Base-by-base conservation (phyloP, 805 yeast genomes). In the Yarrowia alimentaria region DNA sequence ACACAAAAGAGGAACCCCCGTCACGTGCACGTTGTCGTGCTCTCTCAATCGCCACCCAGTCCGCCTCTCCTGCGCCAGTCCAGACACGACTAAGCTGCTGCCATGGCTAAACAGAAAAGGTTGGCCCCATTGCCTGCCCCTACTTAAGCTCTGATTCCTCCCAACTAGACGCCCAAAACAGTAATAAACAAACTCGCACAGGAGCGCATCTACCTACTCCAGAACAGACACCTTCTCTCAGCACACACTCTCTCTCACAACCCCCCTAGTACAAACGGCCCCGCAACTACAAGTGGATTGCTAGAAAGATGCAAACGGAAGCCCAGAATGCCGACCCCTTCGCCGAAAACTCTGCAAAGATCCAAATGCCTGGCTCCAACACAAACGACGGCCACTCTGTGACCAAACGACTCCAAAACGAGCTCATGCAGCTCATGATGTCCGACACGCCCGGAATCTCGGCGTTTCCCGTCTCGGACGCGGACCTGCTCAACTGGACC, bases 401-500 rank as follows among this genome's bases (percentile, higher is more conserved):
- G 31, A 68, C 77, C 10, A 75, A 74, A 55, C 64, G 80, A 25
- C 66, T 76, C 20, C 80, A 74, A 54, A 72, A 67, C 54, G 80
- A 77, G 61, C 64, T 78, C 43, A 71, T 73, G 66, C 80, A 75
- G 59, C 62, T 77, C 25, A 75, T 77, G 75, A 73, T 73, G 73
- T 64, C 73, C 16, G 62, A 67, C 40, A 66, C 76, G 2, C 75
- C 78, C 2, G 81, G 81, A 2, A 64, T 78, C 21, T 68, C 75
- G 25, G 80, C 81, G 3, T 78, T 78, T 56, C 82, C 82, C 2
- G 73, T 66, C 37, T 65, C 74, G 14, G 81, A 78, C 56, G 63
- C 76, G 8, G 71, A 80, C 57, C 64, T 80, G 49, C 69, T 76
- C 35, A 65, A 66, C 43, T 79, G 85, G 85, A 73, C 74, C 1